Base-by-base conservation (phyloP, 2,329 filamentous ascomycete species). In the Phialophora verrucosa region DNA sequence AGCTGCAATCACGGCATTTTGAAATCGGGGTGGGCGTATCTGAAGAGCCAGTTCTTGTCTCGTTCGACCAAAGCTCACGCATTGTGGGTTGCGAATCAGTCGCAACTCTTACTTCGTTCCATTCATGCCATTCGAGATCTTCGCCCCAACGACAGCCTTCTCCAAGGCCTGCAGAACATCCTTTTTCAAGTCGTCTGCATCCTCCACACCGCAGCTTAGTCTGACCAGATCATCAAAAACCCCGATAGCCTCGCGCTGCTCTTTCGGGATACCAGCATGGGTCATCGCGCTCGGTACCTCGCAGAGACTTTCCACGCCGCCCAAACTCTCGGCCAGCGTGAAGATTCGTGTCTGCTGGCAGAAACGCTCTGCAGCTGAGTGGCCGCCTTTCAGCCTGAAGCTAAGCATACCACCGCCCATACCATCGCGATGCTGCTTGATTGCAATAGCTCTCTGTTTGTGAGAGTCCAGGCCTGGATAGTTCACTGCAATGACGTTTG, bases 391-490 rank as follows among this genome's bases (percentile, higher is more conserved):
- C 78, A 99, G 91, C 71, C 95, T 90, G 88, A 99, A 99, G 65
- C 91, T 94, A 51, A 99, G 88, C 95, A 99, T 99, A 68, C 95
- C 95, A 73, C 95, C 95, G 67, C 95, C 95, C 86, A 98, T 90
- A 69, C 91, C 95, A 73, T 96, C 86, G 72, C 95, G 91, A 83
- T 99, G 95, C 83, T 99, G 95, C 82, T 91, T 92, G 75, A 89
- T 77, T 23, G 94, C 92, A 74, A 99, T 92, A 70, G 85, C 84
- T 73, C 92, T 89, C 76, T 98, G 92, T 6, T 91, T 90, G 81
- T 98, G 94, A 10, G 91, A 94, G 70, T 90, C 85, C 5, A 97
- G 85, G 31, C 95, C 95, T 0, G 95, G 95, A 81, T 99, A 99
- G 84, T 98, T 97, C 79, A 99, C 94, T 14, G 90, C 85, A 74